Base-by-base conservation (phyloP, 2,329 filamentous ascomycete genomes). In the Colletotrichum sp. region DNA sequence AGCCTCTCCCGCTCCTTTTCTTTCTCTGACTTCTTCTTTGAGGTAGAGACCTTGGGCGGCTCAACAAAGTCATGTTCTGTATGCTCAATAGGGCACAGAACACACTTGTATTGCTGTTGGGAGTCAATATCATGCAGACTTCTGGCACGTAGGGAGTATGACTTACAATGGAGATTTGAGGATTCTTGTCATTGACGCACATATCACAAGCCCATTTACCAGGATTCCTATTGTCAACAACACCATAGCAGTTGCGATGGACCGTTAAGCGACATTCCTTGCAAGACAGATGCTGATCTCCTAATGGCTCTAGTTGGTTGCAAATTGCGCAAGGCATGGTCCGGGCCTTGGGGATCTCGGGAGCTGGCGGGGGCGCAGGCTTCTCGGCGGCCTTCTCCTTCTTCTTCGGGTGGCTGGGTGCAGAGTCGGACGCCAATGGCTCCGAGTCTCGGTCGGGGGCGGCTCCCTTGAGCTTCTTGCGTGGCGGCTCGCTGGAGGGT, bases 191-290 rank as follows among this genome's bases (percentile, higher is more conserved):
- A 82, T 99, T 99, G 49, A 93, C 89, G 85, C 97, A 99, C 91
- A 96, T 98, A 85, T 99, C 97, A 84, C 97, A 99, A 55, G 94
- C 92, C 97, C 97, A 99, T 85, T 98, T 98, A 61, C 90, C 91
- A 36, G 92, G 90, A 70, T 89, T 90, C 57, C 95, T 92, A 72
- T 93, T 92, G 62, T 93, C 92, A 52, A 91, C 79, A 36, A 99
- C 90, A n/a, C 97, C 97, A 82, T 99, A 99, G 85, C 97, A 99
- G 77, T 92, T 92, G 70, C 95, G 94, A 84, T 99, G 97, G 29
- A 99, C 96, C 5, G 96, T 96, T 84, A 99, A 87, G 69, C 95
- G 94, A 84, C 97, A 99, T 81, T 98, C 95, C 65, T 92, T 91
- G 84, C 97, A 99, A 55, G 93, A 92, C 19, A 98, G 83, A 80